Evolutionary conservation across 2,329 filamentous ascomycete species (phyloP).

Genomic region (Ophiosphaerella herpotricha): DNA sequence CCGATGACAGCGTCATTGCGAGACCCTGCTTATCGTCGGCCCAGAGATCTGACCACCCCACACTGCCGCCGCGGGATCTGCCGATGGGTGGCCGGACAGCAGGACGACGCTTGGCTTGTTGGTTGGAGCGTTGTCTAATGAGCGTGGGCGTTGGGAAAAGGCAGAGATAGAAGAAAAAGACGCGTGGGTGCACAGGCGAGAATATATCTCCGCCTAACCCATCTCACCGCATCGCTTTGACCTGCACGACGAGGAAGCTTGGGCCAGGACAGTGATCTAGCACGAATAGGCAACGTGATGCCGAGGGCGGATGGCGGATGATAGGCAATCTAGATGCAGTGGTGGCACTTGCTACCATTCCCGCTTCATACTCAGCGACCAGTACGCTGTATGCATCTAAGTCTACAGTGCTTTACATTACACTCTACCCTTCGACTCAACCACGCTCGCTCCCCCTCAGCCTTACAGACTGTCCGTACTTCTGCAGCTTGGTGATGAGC

Average conservation of each 20-base stretch:
- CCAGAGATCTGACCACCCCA: constrained; percentile 17
- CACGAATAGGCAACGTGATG: neutral
- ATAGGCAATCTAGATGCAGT: neutral
- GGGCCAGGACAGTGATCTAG: neutral
- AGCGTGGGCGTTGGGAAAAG: constrained; percentile 6
- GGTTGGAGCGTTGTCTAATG: neutral
- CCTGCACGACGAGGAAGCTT: constrained; percentile 13
- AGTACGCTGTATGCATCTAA: constrained; percentile 22
- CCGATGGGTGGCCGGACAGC: constrained; percentile 9
- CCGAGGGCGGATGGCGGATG: neutral
- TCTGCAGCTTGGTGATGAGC: constrained; percentile 97
- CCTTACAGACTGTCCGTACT: constrained; percentile 96
- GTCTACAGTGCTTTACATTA: constrained; percentile 30
- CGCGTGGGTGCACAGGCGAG: constrained; percentile 8
- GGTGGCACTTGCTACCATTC: no score
- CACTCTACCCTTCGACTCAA: constrained; percentile 47
- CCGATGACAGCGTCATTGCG: constrained; percentile 43
- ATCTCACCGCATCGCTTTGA: constrained; percentile 18
- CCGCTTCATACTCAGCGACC: constrained; percentile 15
- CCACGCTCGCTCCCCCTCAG: constrained; percentile 93
- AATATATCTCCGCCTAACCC: constrained; percentile 5
- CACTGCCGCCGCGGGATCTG: constrained; percentile 21
- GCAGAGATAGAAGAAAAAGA: neutral
- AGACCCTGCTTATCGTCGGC: constrained; percentile 33
- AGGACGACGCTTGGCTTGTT: neutral